These are phyloP conservation scores for Umbelopsis vinacea DNA, from an alignment of 192 early-diverging fungal species.

Conservation along the genomic window DNA sequence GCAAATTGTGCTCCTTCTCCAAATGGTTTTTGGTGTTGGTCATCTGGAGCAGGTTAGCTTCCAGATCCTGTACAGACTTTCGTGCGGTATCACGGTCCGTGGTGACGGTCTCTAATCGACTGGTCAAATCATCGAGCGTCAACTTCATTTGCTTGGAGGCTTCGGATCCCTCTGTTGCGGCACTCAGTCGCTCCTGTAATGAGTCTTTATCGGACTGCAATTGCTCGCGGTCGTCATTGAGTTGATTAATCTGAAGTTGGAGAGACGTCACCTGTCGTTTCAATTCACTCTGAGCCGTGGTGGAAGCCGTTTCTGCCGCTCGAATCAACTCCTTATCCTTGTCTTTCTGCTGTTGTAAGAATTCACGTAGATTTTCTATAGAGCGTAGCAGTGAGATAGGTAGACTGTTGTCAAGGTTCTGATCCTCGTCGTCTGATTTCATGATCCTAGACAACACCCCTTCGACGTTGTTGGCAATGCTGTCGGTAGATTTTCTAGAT, in stretches of 20 bases:
- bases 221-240: slow-evolving; percentile 58
- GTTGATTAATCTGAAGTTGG: slow-evolving; percentile 33
- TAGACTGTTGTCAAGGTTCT: background rate
- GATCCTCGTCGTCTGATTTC: background rate
- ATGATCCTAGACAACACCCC: background rate
- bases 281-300: slow-evolving; percentile 14
- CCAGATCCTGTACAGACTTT: slow-evolving; percentile 29
- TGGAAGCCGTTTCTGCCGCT: background rate
- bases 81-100: slow-evolving; percentile 26
- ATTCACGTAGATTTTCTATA: slow-evolving; percentile 17
- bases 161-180: background rate
- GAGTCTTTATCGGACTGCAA: slow-evolving; percentile 28
- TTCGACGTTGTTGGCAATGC: background rate
- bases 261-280: slow-evolving; percentile 36
- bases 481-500: slow-evolving; percentile 10
- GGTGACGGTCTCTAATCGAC: slow-evolving; percentile 25
- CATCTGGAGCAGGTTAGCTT: slow-evolving; percentile 33
- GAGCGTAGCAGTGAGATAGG: background rate
- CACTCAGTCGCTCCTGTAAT: slow-evolving; percentile 1
- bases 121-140: slow-evolving; percentile 1
- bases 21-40: slow-evolving; percentile 46
- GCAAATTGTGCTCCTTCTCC: slow-evolving; percentile 61
- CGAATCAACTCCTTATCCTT: slow-evolving; percentile 13
- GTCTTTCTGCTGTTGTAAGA: slow-evolving; percentile 6
- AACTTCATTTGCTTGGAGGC: background rate